phyloP scores from a whole-genome alignment of 805 yeast species.

The Metschnikowia santaceciliae region DNA sequence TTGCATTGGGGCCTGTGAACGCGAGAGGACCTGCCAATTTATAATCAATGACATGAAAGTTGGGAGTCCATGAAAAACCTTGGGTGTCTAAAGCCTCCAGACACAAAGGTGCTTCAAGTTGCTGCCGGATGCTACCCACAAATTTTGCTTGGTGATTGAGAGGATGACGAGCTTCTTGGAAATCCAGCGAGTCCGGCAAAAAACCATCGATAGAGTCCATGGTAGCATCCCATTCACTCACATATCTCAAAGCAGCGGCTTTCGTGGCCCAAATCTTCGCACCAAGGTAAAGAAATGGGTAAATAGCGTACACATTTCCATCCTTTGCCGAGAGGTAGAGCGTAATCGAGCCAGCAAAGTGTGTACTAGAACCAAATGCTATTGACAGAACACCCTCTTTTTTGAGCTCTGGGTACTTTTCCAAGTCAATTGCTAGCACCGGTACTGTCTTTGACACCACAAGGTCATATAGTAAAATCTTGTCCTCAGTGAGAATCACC shows the following conservation, averaged over 20 bases:
- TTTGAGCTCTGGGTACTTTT: conserved; percentile 4
- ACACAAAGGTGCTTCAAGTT: conserved; percentile 3
- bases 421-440: conserved; percentile 6
- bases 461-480: conserved; percentile 13
- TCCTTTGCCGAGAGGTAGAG: conserved; percentile 12
- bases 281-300: conserved; percentile 11
- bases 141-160: conserved; percentile 7
- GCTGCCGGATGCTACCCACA: conserved; percentile 5
- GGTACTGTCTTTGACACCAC: conserved; percentile 11
- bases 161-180: conserved; percentile 4
- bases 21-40: conserved; percentile 11
- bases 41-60: not conserved
- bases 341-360: conserved; percentile 13
- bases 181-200: conserved; percentile 12
- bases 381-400: conserved; percentile 10
- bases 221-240: conserved; percentile 9
- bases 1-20: conserved; percentile 3
- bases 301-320: conserved; percentile 13
- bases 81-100: conserved; percentile 4
- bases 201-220: conserved; percentile 1
- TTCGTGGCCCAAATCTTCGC: conserved; percentile 9
- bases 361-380: conserved; percentile 14
- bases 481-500: conserved; percentile 12
- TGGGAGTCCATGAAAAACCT: not conserved
- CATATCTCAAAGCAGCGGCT: conserved; percentile 7